A percentile compares a stretch with the other conserved stretches of the same genome.
These are phyloP conservation scores for Cryptosporidium xiaoi DNA, from an alignment of 169 alveolate genomes.

Conservation along the genomic window DNA sequence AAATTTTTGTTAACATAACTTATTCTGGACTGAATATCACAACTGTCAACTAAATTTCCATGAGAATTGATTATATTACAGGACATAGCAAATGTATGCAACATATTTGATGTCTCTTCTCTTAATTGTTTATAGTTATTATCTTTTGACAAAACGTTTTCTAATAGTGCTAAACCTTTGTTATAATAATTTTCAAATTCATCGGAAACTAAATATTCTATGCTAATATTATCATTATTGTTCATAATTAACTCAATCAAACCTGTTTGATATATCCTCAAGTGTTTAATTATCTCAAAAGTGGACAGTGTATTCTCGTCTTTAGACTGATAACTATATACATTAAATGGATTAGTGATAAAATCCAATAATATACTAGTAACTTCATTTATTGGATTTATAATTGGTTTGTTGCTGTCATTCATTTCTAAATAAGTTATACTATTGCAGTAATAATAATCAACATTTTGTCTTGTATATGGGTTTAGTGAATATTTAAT, in stretches of 20 bases:
- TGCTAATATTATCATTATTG: neutral
- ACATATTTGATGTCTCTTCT: slow-evolving; percentile 60
- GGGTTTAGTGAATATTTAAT: slow-evolving; percentile 46
- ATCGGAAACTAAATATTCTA: neutral
- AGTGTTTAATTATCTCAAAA: slow-evolving; percentile 42
- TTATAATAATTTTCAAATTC: neutral
- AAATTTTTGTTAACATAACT: neutral
- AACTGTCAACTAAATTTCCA: neutral
- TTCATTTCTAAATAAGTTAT: no score
- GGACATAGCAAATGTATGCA: slow-evolving; percentile 29
- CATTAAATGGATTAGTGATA: slow-evolving; percentile 20
- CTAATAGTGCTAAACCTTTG: slow-evolving; percentile 17
- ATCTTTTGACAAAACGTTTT: neutral
- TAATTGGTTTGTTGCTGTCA: neutral
- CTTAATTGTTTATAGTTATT: slow-evolving; percentile 60
- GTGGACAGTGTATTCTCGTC: slow-evolving; percentile 7
- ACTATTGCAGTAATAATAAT: neutral
- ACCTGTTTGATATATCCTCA: slow-evolving; percentile 62
- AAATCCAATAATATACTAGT: slow-evolving; percentile 12
- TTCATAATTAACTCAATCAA: slow-evolving; percentile 41
- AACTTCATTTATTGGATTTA: neutral
- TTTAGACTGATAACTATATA: neutral
- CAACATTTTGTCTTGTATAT: neutral
- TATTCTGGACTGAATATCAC: neutral
- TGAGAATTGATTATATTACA: slow-evolving; percentile 19